Evolutionary conservation across 2,329 filamentous ascomycete genomes (phyloP), one percentile per base, ranked within the genome.

Genomic region (Remersonia thermophila): DNA sequence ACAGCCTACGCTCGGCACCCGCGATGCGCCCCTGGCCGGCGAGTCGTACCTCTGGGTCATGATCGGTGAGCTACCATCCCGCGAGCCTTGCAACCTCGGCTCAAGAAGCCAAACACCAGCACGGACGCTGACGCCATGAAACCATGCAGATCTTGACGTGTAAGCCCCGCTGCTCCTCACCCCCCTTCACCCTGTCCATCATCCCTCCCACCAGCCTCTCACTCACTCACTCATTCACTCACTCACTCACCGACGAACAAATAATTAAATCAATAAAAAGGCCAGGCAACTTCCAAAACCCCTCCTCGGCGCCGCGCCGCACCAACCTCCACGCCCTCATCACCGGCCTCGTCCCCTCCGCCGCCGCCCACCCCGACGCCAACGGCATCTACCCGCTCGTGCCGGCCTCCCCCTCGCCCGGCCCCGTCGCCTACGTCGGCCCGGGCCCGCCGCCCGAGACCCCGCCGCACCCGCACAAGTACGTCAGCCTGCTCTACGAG

Each of bases 401-500:
- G 3, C 30, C 35, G 4, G 30, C 35, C 0, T 45, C 49, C 1
- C 35, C 49, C 1, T 38, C 47, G 18, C 44, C 41, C 2, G 47
- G 46, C 0, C 48, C 47, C 2, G 38, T 50, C 7, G 27, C 44
- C 2, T 53, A 53, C 40, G 42, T 47, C n/a, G 51, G 46, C 2
- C 57, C 57, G 1, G 47, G 47, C 6, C 58, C 57, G 1, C 53
- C 51, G 11, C 49, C 56, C 3, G 53, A 59, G 44, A 53, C 46
- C 8, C 57, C 58, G 7, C 51, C 55, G 3, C 51, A 59, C 37
- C 50, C 58, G 15, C 58, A 61, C 44, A 52, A 55, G 26, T 61
- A 61, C 46, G 57, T 58, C 13, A 53, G 56, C 34, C 45, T 60
- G 28, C 43, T 60, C n/a, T 61, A 53, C 48, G 55, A 52, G 40